Conservation (phyloP, 768 basidiomycete genomes). For the Kwoniella mangroviensis region DNA sequence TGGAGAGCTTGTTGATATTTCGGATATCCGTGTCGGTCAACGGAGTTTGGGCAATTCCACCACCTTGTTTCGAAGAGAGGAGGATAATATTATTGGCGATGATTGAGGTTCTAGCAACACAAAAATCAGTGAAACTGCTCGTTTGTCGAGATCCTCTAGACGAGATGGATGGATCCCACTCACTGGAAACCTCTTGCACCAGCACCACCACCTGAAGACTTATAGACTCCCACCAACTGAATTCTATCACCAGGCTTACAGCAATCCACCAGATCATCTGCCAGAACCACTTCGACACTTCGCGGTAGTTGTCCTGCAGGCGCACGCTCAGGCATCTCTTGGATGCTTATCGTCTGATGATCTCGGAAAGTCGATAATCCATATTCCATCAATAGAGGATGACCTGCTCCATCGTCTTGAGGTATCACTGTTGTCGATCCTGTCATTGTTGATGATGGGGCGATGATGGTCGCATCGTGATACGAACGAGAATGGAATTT, state of each 20-base stretch:
- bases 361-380: conserved; percentile 90
- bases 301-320: conserved; percentile 95
- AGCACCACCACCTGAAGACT: conserved; percentile 88
- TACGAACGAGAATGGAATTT: conserved; percentile 87
- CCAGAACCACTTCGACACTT: conserved; percentile 92
- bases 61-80: conserved; percentile 90
- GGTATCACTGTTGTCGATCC: conserved; percentile 72
- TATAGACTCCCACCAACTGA: conserved; percentile 92
- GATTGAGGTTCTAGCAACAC: conserved; percentile 73
- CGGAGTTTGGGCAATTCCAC: conserved; percentile 89
- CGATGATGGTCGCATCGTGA: conserved; percentile 79
- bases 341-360: conserved; percentile 96
- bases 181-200: conserved; percentile 89
- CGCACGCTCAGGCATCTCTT: conserved; percentile 99
- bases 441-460: conserved; percentile 70
- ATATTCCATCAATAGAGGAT: conserved; percentile 84
- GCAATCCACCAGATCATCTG: conserved; percentile 94
- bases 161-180: conserved; percentile 40
- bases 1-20: conserved; percentile 89
- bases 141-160: not conserved
- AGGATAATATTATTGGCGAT: conserved; percentile 94
- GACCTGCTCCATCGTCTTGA: conserved; percentile 87
- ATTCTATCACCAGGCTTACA: conserved; percentile 98
- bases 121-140: not conserved
- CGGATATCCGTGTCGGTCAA: conserved; percentile 94